Evolutionary conservation across 306 rosid genomes (phyloP).

Genomic region (Astragalus glycyphyllos): DNA sequence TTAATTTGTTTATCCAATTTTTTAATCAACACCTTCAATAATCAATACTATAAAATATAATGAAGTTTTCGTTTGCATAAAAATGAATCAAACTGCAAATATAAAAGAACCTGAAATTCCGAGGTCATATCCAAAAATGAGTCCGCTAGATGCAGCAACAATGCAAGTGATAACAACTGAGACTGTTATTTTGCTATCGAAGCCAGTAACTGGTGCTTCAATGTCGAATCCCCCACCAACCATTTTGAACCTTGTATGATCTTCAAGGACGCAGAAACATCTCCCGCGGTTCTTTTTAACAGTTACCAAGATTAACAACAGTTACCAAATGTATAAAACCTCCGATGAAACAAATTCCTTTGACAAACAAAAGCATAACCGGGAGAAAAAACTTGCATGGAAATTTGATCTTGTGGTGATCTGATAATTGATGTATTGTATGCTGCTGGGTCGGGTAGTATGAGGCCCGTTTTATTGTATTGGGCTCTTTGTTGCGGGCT

Average conservation of each 20-base stretch:
- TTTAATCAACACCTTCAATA: background rate
- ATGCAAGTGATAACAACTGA: slow-evolving; percentile 59
- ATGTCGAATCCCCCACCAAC: slow-evolving; percentile 47
- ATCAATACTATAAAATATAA: background rate
- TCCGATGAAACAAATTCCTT: slow-evolving; percentile 13
- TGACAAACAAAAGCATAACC: background rate
- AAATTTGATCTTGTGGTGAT: slow-evolving; percentile 56
- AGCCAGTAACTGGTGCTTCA: slow-evolving; percentile 10
- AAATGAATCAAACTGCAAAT: background rate
- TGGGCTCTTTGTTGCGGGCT: too few relatives aligned
- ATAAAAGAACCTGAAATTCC: slow-evolving; percentile 60
- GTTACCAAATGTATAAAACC: slow-evolving; percentile 8
- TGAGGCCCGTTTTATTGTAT: too few relatives aligned
- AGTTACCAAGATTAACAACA: slow-evolving; percentile 2
- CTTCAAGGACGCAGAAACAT: too few relatives aligned
- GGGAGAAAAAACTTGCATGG: slow-evolving; percentile 1
- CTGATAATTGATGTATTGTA: slow-evolving; percentile 42
- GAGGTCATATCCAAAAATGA: slow-evolving; percentile 67
- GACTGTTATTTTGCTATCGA: slow-evolving; percentile 52
- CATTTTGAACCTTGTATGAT: slow-evolving; percentile 40
- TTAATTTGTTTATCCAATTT: background rate
- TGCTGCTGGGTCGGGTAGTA: too few relatives aligned
- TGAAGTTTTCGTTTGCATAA: background rate
- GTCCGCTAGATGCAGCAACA: slow-evolving; percentile 70
- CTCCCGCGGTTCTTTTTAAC: too few relatives aligned